These are phyloP conservation scores for Marasmius tenuissimus DNA, from an alignment of 1,284 basidiomycete genomes.

Conservation along the genomic window DNA sequence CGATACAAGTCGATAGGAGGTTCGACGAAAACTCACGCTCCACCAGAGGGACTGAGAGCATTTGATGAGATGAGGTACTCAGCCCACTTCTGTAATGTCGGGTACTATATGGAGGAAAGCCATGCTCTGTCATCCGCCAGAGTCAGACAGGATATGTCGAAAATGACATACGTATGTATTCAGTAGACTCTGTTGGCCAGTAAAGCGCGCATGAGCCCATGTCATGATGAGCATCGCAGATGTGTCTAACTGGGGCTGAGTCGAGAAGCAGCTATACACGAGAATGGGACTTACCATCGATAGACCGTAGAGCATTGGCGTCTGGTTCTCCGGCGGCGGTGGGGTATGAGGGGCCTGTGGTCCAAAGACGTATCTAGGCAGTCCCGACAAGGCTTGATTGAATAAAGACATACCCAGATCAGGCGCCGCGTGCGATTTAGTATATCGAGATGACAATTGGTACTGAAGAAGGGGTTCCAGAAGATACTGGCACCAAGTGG, in stretches of 20 bases:
- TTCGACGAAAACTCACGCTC: background rate
- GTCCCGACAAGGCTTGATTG: background rate
- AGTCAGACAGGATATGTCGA: background rate
- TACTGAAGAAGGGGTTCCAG: conserved; percentile 39
- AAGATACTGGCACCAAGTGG: conserved; percentile 33
- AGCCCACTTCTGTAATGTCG: conserved; percentile 18
- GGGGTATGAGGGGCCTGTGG: conserved; percentile 4
- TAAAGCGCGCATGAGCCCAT: conserved; percentile 17
- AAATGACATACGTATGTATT: conserved; percentile 15
- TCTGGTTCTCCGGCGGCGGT: conserved; percentile 11
- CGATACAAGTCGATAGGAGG: background rate
- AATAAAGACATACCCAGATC: conserved; percentile 29
- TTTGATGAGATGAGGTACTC: background rate
- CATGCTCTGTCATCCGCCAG: background rate
- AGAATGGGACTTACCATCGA: conserved; percentile 4
- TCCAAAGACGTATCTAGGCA: background rate
- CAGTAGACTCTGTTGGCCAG: conserved; percentile 13
- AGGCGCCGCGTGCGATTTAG: conserved; percentile 26
- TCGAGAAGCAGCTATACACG: background rate
- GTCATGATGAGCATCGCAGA: conserved; percentile 21
- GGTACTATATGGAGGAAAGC: background rate
- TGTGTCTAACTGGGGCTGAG: conserved; percentile 4
- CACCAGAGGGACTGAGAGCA: background rate
- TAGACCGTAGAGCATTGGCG: conserved; percentile 25
- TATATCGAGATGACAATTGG: conserved; percentile 22